These are phyloP conservation scores for Phyllosticta capitalensis DNA, from an alignment of 2,329 filamentous ascomycete species.

Conservation along the genomic window DNA sequence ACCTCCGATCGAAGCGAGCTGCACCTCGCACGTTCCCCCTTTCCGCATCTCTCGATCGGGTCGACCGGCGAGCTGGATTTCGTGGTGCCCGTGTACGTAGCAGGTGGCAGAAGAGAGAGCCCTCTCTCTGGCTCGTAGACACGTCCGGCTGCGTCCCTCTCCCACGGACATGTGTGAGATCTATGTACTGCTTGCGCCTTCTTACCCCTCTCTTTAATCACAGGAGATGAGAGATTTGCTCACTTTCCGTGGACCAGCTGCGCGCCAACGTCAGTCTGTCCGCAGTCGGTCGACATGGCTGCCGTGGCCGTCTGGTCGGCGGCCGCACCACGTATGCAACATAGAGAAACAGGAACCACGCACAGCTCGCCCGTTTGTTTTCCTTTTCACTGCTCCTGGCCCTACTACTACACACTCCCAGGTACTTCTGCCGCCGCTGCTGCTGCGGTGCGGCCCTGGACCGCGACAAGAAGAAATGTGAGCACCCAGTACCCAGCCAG, in stretches of 20 bases:
- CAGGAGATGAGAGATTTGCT: not conserved
- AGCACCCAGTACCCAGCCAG: not conserved
- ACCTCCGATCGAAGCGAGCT: not conserved
- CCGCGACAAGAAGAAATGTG: not conserved
- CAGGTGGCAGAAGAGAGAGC: too few relatives aligned
- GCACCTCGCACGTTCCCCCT: not conserved
- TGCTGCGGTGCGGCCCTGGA: not conserved
- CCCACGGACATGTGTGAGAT: too few relatives aligned
- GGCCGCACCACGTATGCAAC: not conserved
- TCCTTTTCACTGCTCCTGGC: too few relatives aligned
- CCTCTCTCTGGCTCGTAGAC: too few relatives aligned
- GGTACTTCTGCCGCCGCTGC: too few relatives aligned
- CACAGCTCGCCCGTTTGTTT: not conserved
- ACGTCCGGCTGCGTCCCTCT: too few relatives aligned
- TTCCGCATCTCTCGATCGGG: not conserved
- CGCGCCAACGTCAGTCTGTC: not conserved
- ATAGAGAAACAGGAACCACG: not conserved
- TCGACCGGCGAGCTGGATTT: not conserved
- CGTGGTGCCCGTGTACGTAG: too few relatives aligned
- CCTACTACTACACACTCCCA: too few relatives aligned
- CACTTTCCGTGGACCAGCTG: not conserved
- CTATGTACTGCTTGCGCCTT: too few relatives aligned
- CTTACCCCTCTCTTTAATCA: not conserved
- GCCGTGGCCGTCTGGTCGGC: too few relatives aligned
- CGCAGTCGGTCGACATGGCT: too few relatives aligned